Evolutionary conservation across 257 asterid species (phyloP).

Genomic region (Ballota nigra): DNA sequence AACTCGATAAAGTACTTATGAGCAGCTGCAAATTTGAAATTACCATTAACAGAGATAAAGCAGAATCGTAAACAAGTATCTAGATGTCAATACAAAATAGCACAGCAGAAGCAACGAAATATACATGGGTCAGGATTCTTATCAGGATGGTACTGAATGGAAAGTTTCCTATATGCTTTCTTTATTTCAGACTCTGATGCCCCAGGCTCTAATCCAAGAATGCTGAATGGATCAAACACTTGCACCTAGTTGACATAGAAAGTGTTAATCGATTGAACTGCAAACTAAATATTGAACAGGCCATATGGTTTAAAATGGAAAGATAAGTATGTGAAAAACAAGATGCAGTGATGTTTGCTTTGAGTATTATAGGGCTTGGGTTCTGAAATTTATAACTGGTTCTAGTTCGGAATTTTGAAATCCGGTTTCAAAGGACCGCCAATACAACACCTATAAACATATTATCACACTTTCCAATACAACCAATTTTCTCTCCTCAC

Average conservation of each 20-base stretch:
- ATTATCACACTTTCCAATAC: neutral
- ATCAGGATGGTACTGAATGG: conserved; percentile 94
- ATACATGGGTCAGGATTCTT: conserved; percentile 97
- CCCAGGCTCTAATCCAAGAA: conserved; percentile 91
- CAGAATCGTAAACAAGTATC: neutral
- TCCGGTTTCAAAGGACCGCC: neutral
- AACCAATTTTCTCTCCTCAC: neutral
- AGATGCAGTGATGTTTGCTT: neutral
- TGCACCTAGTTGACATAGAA: conserved; percentile 50
- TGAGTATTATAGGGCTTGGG: neutral
- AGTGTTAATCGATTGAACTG: neutral
- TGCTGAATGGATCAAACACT: conserved; percentile 86
- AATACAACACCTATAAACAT: neutral
- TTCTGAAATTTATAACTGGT: neutral
- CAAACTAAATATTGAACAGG: conserved; percentile 6
- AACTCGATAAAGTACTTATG: conserved; percentile 82
- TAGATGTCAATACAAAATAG: conserved; percentile 2
- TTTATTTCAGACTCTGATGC: conserved; percentile 82
- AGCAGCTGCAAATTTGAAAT: conserved; percentile 63
- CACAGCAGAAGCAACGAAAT: conserved; percentile 16
- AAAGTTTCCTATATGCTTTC: conserved; percentile 93
- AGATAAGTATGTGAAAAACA: neutral
- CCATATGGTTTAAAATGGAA: neutral
- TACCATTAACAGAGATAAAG: conserved; percentile 6
- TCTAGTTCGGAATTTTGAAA: neutral